Evolutionary conservation across 1,284 basidiomycete genomes (phyloP), one percentile per base, ranked within the genome.

Genomic region (Coniferiporia weirii): DNA sequence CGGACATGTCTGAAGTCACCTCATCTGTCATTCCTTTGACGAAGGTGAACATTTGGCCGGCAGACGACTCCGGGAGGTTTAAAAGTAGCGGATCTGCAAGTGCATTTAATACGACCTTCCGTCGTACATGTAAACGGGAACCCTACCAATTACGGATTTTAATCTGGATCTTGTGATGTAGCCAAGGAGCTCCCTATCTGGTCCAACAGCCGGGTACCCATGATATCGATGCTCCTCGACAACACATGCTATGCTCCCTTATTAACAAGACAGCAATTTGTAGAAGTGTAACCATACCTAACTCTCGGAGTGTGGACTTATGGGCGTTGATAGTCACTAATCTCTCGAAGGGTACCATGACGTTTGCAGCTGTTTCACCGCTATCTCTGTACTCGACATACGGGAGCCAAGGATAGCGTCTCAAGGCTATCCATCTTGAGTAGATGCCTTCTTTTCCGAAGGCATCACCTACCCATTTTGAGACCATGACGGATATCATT

Each of bases 391-490:
- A 87, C 61, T 88, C 83, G 35, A 79, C 75, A 35, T 84, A 81
- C n/a, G 85, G 82, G 3, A 91, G 74, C 84, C 87, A 91, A 0
- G 88, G 86, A 66, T 90, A 91, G 38, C 77, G 76, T 52, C 82
- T 77, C 76, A 88, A 79, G 8, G 84, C 81, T 60, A 88, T 88
- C 85, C 85, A 88, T n/a, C 79, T 79, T 38, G 83, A 72, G 66
- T 89, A 89, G 48, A 89, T 87, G n/a, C 87, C 87, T 65, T 87
- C 84, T 64, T 80, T 81, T 3, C 83, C 84, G 54, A 87, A 76
- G 12, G 84, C 85, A 68, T 90, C 87, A 5, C 80, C 87, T 9
- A 88, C 83, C 83, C 83, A 88, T 74, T 90, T 90, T 3, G 85
- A 78, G 19, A 82, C 81, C 83, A 88, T 85, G 56, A 89, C 85